phyloP scores from a whole-genome alignment of 1,139 yeast genomes.

The Lodderomyces oxycetoniae region DNA sequence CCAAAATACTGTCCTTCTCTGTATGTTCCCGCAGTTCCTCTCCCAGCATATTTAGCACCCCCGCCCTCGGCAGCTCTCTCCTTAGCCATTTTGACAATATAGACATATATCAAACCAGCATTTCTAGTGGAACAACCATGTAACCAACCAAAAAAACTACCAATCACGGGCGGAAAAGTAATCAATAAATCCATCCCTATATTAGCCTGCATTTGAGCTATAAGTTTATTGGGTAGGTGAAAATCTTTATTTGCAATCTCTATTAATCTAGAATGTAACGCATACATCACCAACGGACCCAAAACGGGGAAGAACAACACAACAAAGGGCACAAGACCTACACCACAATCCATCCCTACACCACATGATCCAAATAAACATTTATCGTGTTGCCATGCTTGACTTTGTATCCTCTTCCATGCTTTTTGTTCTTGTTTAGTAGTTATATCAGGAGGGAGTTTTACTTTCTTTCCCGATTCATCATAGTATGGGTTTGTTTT shows the following conservation, averaged over 20 bases:
- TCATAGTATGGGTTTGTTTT: conserved; percentile 63
- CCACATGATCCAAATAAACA: conserved; percentile 74
- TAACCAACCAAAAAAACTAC: conserved; percentile 72
- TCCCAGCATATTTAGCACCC: conserved; percentile 22
- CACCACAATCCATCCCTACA: conserved; percentile 66
- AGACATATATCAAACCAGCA: conserved; percentile 67
- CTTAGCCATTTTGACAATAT: conserved; percentile 35
- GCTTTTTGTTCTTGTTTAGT: conserved; percentile 58
- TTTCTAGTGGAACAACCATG: conserved; percentile 86
- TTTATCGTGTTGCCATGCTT: conserved; percentile 84
- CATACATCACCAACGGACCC: conserved; percentile 80
- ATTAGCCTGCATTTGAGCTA: conserved; percentile 69
- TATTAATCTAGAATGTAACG: conserved; percentile 64
- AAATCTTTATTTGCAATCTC: conserved; percentile 51
- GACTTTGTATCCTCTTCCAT: conserved; percentile 68
- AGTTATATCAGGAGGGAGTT: conserved; percentile 50
- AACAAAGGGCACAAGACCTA: conserved; percentile 70
- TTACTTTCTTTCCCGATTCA: conserved; percentile 50
- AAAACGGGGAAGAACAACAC: conserved; percentile 64
- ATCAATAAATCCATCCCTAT: conserved; percentile 68
- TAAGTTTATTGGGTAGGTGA: conserved; percentile 53
- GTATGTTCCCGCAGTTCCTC: conserved; percentile 10
- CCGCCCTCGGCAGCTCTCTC: conserved; percentile 23
- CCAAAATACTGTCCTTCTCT: conserved; percentile 4
- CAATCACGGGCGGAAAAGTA: conserved; percentile 74